Evolutionary conservation across 73 alveolate species (phyloP), one percentile per base, ranked within the genome.

Genomic region (Paramecium primaurelia): DNA sequence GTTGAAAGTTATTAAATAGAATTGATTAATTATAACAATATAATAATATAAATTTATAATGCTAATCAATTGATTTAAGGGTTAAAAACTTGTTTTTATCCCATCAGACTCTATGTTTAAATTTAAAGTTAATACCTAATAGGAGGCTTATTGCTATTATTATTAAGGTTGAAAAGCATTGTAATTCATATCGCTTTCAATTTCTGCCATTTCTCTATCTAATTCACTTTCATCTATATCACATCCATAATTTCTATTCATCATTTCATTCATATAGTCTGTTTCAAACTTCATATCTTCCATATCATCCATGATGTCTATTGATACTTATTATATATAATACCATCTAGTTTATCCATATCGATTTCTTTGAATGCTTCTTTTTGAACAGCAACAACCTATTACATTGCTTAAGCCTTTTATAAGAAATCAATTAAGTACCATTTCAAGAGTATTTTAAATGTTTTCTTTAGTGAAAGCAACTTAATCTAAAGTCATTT

Each of bases 201-300:
- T 69, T 54, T 89, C 86, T 44, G 40, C 42, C 75, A 89, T 71
- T 47, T 89, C 94, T 45, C 88, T 59, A 89, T 89, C 94, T 49
- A 89, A 64, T 69, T 89, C 94, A 71, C 68, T 45, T 71, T 89
- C 94, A 89, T 89, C 94, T 0, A 89, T 88, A 1, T 89, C 94
- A 51, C 86, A 71, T 26, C 77, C 77, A 89, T 89, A 89, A 54
- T 89, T 89, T 73, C 94, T 89, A 64, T 89, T 89, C 86, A 89
- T 77, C 94, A 89, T 89, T 0, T 89, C 94, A 73, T 89, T 89
- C 94, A 89, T 89, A 26, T 89, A 89, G 20, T 89, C 94, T 4
- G 90, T 71, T 89, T 89, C 94, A 71, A 47, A 89, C 38, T 89
- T 47, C 94, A 89, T 89, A 71, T 89, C 94, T n/a, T 89, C 94